phyloP scores from a whole-genome alignment of 495 filamentous ascomycete genomes.

The Thermothielavioides terrestris region DNA sequence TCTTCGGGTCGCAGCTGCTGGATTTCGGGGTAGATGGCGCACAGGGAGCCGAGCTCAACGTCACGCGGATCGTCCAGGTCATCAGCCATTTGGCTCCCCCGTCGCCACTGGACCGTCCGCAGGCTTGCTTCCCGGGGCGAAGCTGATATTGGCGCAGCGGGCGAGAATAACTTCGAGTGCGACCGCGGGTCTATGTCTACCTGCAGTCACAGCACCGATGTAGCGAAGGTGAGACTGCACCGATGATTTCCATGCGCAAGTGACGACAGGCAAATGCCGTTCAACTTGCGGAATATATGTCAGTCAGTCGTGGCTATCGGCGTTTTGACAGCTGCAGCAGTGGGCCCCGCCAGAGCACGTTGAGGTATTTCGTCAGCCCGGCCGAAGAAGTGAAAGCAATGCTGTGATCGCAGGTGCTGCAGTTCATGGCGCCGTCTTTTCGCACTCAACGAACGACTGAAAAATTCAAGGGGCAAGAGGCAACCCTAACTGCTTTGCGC shows the following conservation, averaged over 20 bases:
- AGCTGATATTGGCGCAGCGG: too few relatives aligned
- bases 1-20: slow-evolving; percentile 45
- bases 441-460: too few relatives aligned
- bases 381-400: not conserved
- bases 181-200: slow-evolving; percentile 1
- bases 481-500: not conserved
- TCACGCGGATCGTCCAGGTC: slow-evolving; percentile 58
- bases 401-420: not conserved
- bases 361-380: not conserved
- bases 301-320: not conserved
- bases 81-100: slow-evolving; percentile 7
- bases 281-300: too few relatives aligned
- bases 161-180: too few relatives aligned
- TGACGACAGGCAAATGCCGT: not conserved
- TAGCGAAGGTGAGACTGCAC: too few relatives aligned
- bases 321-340: not conserved
- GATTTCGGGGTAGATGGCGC: slow-evolving; percentile 85
- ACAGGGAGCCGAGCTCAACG: slow-evolving; percentile 72
- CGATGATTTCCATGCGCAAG: not conserved
- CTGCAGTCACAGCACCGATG: not conserved
- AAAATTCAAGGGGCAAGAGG: not conserved
- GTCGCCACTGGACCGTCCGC: not conserved
- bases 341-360: not conserved
- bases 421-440: slow-evolving; percentile 5
- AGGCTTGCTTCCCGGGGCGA: too few relatives aligned